Evolutionary conservation across 1,284 basidiomycete species (phyloP), one percentile per base, ranked within the genome.

Genomic region (Austroboletus novae-zelandiae): DNA sequence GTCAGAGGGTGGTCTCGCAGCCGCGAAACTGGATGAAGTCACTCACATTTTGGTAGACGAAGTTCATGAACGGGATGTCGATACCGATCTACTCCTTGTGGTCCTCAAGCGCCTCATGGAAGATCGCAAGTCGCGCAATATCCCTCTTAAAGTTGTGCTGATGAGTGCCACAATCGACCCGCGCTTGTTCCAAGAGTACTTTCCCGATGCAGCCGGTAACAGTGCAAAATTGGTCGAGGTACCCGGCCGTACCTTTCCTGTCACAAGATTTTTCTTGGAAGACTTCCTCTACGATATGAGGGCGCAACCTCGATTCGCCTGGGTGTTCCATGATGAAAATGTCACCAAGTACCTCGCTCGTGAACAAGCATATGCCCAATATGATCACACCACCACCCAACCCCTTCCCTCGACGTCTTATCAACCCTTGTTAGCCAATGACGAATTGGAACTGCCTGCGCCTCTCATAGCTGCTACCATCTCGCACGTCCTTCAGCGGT

Each of bases 161-260:
- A 98, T 98, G 94, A 96, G 92, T 61, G 94, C 95, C 3, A 98
- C 95, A 31, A 93, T 98, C 67, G 90, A 98, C 62, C 89, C 94
- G 2, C 81, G 80, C 0, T 78, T 97, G 30, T 98, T 98, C 79
- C 87, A 89, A 64, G 73, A 77, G 10, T 98, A 98, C 74, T 98
- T 98, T 75, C 72, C 78, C 10, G 81, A 87, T 61, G 73, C 80
- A 31, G 57, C 71, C 1, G 84, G 85, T 18, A 68, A 74, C 13
- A 84, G 82, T 1, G 89, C 92, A 0, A 80, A 81, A 32, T 84
- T 94, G 18, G 81, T 94, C 47, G 88, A 94, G 55, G 77, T 98
- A 25, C 92, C 94, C n/a, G 95, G 95, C 43, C 86, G 94, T 29
- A 91, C 92, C 11, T 97, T 86, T 76, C 94, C 95, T 6, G 94